Base-by-base conservation (phyloP, 2,329 filamentous ascomycete species). In the Monosporascus sp. region DNA sequence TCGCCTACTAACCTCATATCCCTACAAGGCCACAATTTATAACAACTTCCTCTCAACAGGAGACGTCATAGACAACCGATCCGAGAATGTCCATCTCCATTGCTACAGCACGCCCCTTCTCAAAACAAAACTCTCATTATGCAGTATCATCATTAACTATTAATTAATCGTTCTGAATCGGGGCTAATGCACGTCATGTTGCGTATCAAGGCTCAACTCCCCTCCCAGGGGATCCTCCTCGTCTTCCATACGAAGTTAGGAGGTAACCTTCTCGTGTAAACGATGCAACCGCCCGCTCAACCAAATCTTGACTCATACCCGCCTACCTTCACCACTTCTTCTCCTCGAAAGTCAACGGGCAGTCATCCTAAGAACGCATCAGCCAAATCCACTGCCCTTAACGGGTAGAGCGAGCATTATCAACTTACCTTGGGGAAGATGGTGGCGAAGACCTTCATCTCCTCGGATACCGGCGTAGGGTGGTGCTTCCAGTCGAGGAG, bases 371-470 rank as follows among this genome's bases (percentile, higher is more conserved):
- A n/a, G 17, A 18, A 44, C 20, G 22, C 45, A 62, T 75, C 57
- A 69, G 62, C 56, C 38, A 49, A 15, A 55, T 52, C 62, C 51
- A 55, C 52, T 48, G 56, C n/a, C 41, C 58, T 28, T 18, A 55
- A 9, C n/a, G 7, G 7, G 9, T 50, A 24, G 20, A 37, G 5
- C 52, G 43, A 35, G 58, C 52, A 55, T 43, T 28, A 49, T 7
- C 40, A 50, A 75, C 86, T 72, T 75, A 95, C 92, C 88, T 88
- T 88, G 53, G 94, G 94, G 81, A 99, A 99, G 63, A 99, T 96
- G 28, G 91, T 97, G 41, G 94, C 94, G 75, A 97, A 99, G 61
- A 97, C 93, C 78, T 96, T 93, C 73, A 99, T 97, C 72, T 96
- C 87, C 75, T 99, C 94, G 0, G 90, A 96, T 55, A 78, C 67